Evolutionary conservation across 148 eudicot species (phyloP), one percentile per base, ranked within the genome.

Genomic region (Persicaria tinctoria): DNA sequence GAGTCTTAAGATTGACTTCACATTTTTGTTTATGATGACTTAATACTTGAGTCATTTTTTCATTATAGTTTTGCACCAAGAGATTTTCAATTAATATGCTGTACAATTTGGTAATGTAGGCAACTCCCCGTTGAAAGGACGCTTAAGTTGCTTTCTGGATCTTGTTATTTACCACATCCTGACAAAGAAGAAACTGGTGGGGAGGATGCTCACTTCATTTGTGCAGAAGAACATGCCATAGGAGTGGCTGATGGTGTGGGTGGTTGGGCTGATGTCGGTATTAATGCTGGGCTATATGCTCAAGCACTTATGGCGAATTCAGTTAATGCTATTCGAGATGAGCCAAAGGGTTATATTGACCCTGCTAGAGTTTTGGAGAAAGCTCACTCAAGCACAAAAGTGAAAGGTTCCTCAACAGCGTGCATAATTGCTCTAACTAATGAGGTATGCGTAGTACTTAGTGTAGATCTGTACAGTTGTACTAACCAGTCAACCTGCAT

Each of bases 161-260:
- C 93, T 1, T 87, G 87, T 79, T 89, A 87, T 79, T 76, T 89
- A 73, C 93, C 93, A 18, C 93, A 87, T 81, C 93, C 93, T 48
- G 90, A 89, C 70, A 89, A 89, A 82, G 93, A 89, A 84, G 90
- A 87, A 76, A 89, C 87, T 73, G 93, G 93, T 64, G 93, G 93
- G 68, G 93, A 89, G 83, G 93, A 89, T 79, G 93, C 93, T 57
- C 93, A 89, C 68, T 89, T 89, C 77, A 87, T 89, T 38, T 89
- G 89, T 57, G 17, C 78, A 13, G 89, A 85, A 76, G 86, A 85
- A 81, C 89, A 85, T 64, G 90, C 89, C 64, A 83, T 89, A 46
- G 93, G 93, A 62, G 85, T 89, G 55, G 93, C 93, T 49, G 93
- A 89, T 80, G 93, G 93, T 59, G 93, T 89, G 47, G 93, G 90